These are phyloP conservation scores for Fabrea salina DNA, from an alignment of 169 alveolate species.

Conservation along the genomic window DNA sequence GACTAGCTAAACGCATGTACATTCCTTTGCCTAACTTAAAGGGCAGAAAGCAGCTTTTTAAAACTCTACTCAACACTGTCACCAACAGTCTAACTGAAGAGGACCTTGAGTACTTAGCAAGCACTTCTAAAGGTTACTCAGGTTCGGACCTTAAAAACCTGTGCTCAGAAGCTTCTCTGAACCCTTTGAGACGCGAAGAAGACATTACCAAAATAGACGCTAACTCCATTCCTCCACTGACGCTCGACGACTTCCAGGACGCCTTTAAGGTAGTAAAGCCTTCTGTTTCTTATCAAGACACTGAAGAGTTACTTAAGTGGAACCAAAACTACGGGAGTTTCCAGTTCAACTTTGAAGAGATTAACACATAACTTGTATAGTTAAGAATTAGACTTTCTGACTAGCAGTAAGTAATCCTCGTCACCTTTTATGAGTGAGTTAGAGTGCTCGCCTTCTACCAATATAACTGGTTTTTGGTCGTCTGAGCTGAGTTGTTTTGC, in stretches of 20 bases:
- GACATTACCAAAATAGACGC: slow-evolving; percentile 36
- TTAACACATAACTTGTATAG: slow-evolving; percentile 39
- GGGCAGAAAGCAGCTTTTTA: slow-evolving; percentile 57
- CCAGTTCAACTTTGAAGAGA: slow-evolving; percentile 49
- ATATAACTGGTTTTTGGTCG: background rate
- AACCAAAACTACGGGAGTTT: slow-evolving; percentile 53
- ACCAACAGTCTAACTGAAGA: slow-evolving; percentile 35
- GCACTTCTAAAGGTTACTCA: slow-evolving; percentile 79
- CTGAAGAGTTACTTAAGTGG: slow-evolving; percentile 53
- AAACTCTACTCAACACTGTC: slow-evolving; percentile 41
- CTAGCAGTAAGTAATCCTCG: background rate
- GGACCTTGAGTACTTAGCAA: slow-evolving; percentile 52
- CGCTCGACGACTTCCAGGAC: slow-evolving; percentile 43
- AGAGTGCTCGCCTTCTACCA: background rate
- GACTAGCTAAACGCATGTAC: slow-evolving; percentile 82
- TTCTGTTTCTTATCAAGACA: slow-evolving; percentile 52
- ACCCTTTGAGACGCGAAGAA: slow-evolving; percentile 47
- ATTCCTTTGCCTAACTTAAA: slow-evolving; percentile 72
- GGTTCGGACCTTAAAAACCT: slow-evolving; percentile 83
- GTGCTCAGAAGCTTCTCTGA: slow-evolving; percentile 72
- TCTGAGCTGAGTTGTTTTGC: background rate
- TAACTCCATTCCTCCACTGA: slow-evolving; percentile 43
- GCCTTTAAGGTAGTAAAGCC: slow-evolving; percentile 51
- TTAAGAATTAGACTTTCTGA: too few relatives aligned
- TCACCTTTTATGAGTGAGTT: background rate